Conservation (phyloP, 345 rosid species). For the Populus alba region DNA sequence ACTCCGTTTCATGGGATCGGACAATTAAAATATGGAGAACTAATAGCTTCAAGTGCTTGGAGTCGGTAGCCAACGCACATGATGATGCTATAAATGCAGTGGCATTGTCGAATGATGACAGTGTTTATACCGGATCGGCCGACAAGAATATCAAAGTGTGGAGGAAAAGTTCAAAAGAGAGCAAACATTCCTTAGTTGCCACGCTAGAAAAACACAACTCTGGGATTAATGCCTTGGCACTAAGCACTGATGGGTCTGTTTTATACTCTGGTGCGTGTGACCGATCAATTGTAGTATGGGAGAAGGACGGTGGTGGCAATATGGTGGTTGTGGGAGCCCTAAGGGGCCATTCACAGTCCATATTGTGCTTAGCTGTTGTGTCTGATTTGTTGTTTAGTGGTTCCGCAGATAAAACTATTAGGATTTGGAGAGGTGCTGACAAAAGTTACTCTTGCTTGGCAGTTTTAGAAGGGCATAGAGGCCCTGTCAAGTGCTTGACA, state of each 20-base stretch:
- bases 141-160: slow-evolving; percentile 78
- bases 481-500: slow-evolving; percentile 86
- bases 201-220: slow-evolving; percentile 65
- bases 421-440: slow-evolving; percentile 57
- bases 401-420: slow-evolving; percentile 73
- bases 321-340: slow-evolving; percentile 55
- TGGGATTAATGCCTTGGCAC: slow-evolving; percentile 74
- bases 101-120: slow-evolving; percentile 53
- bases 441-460: slow-evolving; percentile 58
- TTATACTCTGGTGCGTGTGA: slow-evolving; percentile 74
- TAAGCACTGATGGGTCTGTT: slow-evolving; percentile 50
- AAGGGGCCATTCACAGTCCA: slow-evolving; percentile 71
- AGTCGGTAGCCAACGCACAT: slow-evolving; percentile 76
- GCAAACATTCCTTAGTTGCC: slow-evolving; percentile 49
- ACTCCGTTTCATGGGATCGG: slow-evolving; percentile 93
- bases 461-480: slow-evolving; percentile 70
- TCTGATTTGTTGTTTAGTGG: slow-evolving; percentile 72
- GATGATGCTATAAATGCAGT: slow-evolving; percentile 85
- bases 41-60: slow-evolving; percentile 71
- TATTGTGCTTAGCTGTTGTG: slow-evolving; percentile 59
- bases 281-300: slow-evolving; percentile 72
- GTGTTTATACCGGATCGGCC: slow-evolving; percentile 82
- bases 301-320: slow-evolving; percentile 38
- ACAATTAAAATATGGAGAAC: slow-evolving; percentile 89
- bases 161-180: slow-evolving; percentile 51